Base-by-base conservation (phyloP, 805 yeast genomes). In the Saccharomycopsis selenospora region DNA sequence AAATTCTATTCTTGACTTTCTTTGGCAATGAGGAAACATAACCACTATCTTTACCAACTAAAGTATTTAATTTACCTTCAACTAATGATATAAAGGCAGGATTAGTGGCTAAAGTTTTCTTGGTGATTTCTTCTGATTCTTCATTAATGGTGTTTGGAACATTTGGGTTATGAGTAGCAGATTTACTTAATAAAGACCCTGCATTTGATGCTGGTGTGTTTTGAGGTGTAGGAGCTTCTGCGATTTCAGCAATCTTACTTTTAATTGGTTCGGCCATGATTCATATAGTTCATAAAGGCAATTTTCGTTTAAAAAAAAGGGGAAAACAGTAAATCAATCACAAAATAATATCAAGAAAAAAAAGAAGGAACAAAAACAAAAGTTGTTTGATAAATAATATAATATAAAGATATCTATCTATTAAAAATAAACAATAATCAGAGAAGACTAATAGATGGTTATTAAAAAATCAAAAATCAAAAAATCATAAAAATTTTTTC, bases 141-240 rank as follows among this genome's bases (percentile, higher is more conserved):
- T 89, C 96, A 55, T 73, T 75, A 61, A 86, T 86, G 40, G 96
- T 87, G 46, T 72, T 66, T 24, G 87, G 80, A 45, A 80, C 70
- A 48, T 65, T 56, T 33, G 72, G 53, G 14, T 48, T 33, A 10
- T 77, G 27, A 72, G 66, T 18, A 82, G 80, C 20, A 77, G 79
- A 56, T 78, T 74, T 45, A 73, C 73, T 48, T 64, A 88, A 69
- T 61, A 80, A 85, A 20, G 90, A 82, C 53, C 79, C 80, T 38
- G 87, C 74, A 30, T 83, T 85, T 29, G 91, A 80, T 3, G 98
- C 86, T 13, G 99, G 99, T 1, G 99, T 93, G 73, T 93, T 93
- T 64, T 93, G 99, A 3, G 99, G 99, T 1, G 99, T 93, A 41
- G 99, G 99, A 4, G 99, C 98, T 60, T 81, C 79, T 55, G 91